phyloP scores from a whole-genome alignment of 164 flowering plant species.

The Dillenia turbinata region DNA sequence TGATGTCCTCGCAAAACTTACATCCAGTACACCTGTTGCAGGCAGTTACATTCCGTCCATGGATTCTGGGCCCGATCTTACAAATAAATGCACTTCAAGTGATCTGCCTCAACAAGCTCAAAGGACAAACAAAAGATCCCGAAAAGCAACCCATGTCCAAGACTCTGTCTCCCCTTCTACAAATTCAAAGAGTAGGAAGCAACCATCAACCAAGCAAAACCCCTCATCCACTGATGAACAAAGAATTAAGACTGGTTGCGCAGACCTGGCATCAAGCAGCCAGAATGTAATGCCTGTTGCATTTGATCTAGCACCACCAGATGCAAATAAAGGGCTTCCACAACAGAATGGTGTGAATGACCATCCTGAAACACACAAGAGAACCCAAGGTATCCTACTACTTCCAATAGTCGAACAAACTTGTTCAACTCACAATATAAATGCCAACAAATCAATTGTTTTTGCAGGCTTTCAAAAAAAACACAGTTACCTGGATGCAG shows the following conservation, averaged over 20 bases:
- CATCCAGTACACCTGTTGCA: not conserved
- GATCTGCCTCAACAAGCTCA: conserved; percentile 4
- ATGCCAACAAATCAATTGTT: not conserved
- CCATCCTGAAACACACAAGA: not conserved
- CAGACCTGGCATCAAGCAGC: conserved; percentile 8
- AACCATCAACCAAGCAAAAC: conserved; percentile 9
- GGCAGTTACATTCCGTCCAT: conserved; percentile 6
- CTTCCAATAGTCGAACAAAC: not conserved
- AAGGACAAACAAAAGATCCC: conserved; percentile 40
- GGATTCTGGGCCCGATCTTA: conserved; percentile 1
- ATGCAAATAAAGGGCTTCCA: conserved; percentile 5
- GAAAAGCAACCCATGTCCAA: conserved; percentile 23
- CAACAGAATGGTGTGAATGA: conserved; percentile 3
- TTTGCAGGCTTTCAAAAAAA: conserved; percentile 34
- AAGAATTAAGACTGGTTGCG: conserved; percentile 8
- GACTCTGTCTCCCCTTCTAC: conserved; percentile 26
- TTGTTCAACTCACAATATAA: not conserved
- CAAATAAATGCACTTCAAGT: conserved; percentile 14
- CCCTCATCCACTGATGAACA: conserved; percentile 4
- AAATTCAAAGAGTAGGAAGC: conserved; percentile 12
- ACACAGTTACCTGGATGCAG: conserved; percentile 13
- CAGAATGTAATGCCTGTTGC: conserved; percentile 30
- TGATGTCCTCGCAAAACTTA: not conserved
- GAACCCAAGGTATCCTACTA: not conserved
- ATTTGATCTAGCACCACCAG: conserved; percentile 16